Evolutionary conservation across 2,329 filamentous ascomycete species (phyloP).

Genomic region (Aureobasidium zeae): DNA sequence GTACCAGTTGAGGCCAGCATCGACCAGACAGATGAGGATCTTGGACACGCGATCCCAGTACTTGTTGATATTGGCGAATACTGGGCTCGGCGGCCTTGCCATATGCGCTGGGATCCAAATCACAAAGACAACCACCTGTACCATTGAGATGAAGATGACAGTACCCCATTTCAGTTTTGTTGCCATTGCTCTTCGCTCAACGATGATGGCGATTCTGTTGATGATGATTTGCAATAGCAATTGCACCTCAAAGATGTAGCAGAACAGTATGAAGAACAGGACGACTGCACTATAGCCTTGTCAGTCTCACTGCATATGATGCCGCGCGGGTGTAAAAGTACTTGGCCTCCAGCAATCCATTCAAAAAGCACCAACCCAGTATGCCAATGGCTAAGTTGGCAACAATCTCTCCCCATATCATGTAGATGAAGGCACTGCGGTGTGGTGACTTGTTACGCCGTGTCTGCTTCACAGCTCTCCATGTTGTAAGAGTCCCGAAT

Average conservation of each 20-base stretch:
- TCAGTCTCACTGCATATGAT: neutral
- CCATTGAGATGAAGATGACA: slow-evolving; percentile 31
- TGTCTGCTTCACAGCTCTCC: slow-evolving; percentile 33
- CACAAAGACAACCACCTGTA: slow-evolving; percentile 21
- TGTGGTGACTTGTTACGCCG: slow-evolving; percentile 7
- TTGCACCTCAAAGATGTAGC: slow-evolving; percentile 17
- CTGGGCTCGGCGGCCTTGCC: slow-evolving; percentile 21
- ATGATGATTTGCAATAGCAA: slow-evolving; percentile 32
- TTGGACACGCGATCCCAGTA: slow-evolving; percentile 34
- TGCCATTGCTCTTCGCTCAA: slow-evolving; percentile 19
- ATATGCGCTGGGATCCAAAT: slow-evolving; percentile 35
- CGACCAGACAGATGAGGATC: slow-evolving; percentile 30
- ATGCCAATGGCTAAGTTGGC: slow-evolving; percentile 37
- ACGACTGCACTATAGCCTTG: slow-evolving; percentile 3
- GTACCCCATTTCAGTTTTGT: slow-evolving; percentile 30
- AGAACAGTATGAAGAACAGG: slow-evolving; percentile 23
- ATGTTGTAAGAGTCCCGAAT: slow-evolving; percentile 35
- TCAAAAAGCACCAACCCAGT: slow-evolving; percentile 27
- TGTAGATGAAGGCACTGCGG: slow-evolving; percentile 27
- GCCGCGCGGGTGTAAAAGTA: neutral
- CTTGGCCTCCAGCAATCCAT: slow-evolving; percentile 5
- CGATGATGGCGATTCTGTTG: slow-evolving; percentile 27
- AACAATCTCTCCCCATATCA: slow-evolving; percentile 41
- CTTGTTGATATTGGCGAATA: slow-evolving; percentile 29
- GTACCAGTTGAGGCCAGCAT: slow-evolving; percentile 32